Percentiles rank a stretch among this genome's conserved stretches.
phyloP scores from a whole-genome alignment of 2,329 filamentous ascomycete species.

The Cercospora nicotianae region DNA sequence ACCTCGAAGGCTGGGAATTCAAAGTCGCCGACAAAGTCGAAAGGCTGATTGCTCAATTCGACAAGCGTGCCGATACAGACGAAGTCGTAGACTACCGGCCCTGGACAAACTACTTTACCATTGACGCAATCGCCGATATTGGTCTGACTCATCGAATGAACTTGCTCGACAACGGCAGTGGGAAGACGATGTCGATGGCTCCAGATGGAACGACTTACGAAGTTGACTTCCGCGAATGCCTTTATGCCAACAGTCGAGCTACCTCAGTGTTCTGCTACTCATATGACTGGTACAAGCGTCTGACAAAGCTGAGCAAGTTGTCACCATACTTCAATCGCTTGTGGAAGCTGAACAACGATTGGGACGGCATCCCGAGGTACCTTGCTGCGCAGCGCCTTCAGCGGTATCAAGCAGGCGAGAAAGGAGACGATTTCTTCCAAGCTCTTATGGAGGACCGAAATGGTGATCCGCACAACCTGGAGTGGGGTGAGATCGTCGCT shows the following conservation, averaged over 20 bases:
- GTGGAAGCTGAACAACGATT: constrained; percentile 44
- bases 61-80: constrained; percentile 33
- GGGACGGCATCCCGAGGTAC: constrained; percentile 51
- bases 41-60: constrained; percentile 40
- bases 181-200: constrained; percentile 31
- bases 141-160: constrained; percentile 41
- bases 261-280: constrained; percentile 54
- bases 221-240: constrained; percentile 51
- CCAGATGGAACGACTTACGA: constrained; percentile 47
- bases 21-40: constrained; percentile 43
- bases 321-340: constrained; percentile 46
- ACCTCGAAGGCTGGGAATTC: constrained; percentile 45
- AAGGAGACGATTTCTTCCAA: constrained; percentile 60
- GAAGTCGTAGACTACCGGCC: constrained; percentile 40
- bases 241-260: constrained; percentile 54
- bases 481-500: constrained; percentile 60
- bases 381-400: constrained; percentile 48
- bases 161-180: constrained; percentile 34
- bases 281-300: constrained; percentile 53
- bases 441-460: constrained; percentile 56
- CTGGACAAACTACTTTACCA: constrained; percentile 43
- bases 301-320: constrained; percentile 51
- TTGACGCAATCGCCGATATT: constrained; percentile 45
- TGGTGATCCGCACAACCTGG: constrained; percentile 49
- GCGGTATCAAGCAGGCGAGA: constrained; percentile 54